These are phyloP conservation scores for Phytophthora pseudosyringae DNA, from an alignment of 352 stramenopile species.

Conservation along the genomic window DNA sequence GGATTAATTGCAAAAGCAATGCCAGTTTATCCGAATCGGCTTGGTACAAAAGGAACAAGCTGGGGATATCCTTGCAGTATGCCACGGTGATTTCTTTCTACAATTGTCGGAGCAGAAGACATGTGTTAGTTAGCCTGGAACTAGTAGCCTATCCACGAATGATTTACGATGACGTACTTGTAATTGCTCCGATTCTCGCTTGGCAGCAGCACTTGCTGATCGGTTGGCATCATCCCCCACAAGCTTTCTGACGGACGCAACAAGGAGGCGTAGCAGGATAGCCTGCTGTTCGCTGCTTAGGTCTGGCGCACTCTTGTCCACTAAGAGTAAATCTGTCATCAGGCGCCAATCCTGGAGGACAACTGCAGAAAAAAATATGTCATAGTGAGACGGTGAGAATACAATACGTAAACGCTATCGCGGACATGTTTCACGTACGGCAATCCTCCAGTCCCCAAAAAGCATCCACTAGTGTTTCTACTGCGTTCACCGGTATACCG, in stretches of 20 bases:
- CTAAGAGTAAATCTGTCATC: slow-evolving; percentile 72
- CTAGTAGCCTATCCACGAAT: neutral
- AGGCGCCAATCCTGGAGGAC: slow-evolving; percentile 84
- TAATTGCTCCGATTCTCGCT: slow-evolving; percentile 60
- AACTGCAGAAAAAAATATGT: slow-evolving; percentile 51
- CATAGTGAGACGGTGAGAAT: slow-evolving; percentile 7
- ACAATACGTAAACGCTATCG: slow-evolving; percentile 1
- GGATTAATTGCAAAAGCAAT: slow-evolving; percentile 78
- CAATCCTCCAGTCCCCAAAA: slow-evolving; percentile 90
- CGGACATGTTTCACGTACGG: slow-evolving; percentile 51
- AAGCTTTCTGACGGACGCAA: slow-evolving; percentile 74
- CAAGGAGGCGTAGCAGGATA: slow-evolving; percentile 76
- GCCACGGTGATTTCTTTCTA: slow-evolving; percentile 80
- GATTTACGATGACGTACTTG: slow-evolving; percentile 44
- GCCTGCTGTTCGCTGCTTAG: slow-evolving; percentile 83
- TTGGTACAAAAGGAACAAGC: slow-evolving; percentile 76
- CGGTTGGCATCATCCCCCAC: slow-evolving; percentile 39
- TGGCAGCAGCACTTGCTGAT: slow-evolving; percentile 28
- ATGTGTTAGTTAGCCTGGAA: neutral
- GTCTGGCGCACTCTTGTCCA: slow-evolving; percentile 84
- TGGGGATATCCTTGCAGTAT: slow-evolving; percentile 86
- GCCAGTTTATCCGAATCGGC: slow-evolving; percentile 81
- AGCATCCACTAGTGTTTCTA: slow-evolving; percentile 83
- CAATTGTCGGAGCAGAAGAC: slow-evolving; percentile 3
- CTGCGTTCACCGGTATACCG: slow-evolving; percentile 53